Conservation (phyloP, 1,139 yeast genomes). For the Yamadazyma oceani region DNA sequence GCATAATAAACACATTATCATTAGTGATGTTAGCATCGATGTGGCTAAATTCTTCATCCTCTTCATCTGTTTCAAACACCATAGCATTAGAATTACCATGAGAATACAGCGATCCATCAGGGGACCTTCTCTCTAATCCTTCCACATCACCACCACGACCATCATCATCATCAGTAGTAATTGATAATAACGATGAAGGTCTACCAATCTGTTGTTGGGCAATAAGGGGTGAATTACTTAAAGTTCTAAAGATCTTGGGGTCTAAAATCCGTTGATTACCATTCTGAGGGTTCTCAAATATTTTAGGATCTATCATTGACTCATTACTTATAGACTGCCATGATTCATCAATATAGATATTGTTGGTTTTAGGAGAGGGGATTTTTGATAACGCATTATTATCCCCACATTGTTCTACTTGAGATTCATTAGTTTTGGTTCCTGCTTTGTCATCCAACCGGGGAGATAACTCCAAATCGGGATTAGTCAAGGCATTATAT, state of each 20-base stretch:
- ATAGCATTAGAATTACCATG: conserved; percentile 21
- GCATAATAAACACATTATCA: conserved; percentile 38
- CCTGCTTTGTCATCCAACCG: too few relatives aligned
- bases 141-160: conserved; percentile 20
- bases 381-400: conserved; percentile 10
- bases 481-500: conserved; percentile 40
- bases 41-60: conserved; percentile 25
- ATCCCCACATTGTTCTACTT: not conserved
- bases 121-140: too few relatives aligned
- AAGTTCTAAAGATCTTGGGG: conserved; percentile 10
- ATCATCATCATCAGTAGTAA: conserved; percentile 25
- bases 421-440: too few relatives aligned
- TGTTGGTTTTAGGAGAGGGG: conserved; percentile 10
- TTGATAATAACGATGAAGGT: conserved; percentile 24
- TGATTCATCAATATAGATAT: conserved; percentile 13
- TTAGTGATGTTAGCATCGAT: conserved; percentile 11
- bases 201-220: conserved; percentile 7
- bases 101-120: conserved; percentile 1
- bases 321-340: conserved; percentile 24
- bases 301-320: conserved; percentile 6
- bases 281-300: conserved; percentile 2
- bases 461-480: conserved; percentile 37
- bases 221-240: conserved; percentile 16
- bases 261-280: conserved; percentile 2
- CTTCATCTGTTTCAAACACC: conserved; percentile 47